Percentiles rank a stretch among this genome's conserved stretches.
Evolutionary conservation across 345 rosid species (phyloP).

Genomic region (Brassica incana): DNA sequence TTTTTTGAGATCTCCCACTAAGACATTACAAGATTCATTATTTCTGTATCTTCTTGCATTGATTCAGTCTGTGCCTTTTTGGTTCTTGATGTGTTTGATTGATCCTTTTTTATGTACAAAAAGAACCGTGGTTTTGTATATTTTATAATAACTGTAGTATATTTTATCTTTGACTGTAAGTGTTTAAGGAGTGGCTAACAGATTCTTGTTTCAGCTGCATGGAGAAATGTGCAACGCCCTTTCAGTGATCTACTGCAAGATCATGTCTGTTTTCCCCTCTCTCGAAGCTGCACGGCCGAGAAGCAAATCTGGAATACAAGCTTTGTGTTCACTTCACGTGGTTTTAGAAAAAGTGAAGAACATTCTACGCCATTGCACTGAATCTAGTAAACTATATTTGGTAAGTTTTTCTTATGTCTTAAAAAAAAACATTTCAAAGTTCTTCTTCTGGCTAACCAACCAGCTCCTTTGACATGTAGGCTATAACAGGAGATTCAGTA

Average conservation of each 20-base stretch:
- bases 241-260: slow-evolving; percentile 69
- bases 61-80: not conserved
- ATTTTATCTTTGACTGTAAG: not conserved
- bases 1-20: not conserved
- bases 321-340: slow-evolving; percentile 88
- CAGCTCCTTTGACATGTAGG: slow-evolving; percentile 49
- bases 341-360: slow-evolving; percentile 81
- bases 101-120: no score
- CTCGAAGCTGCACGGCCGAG: slow-evolving; percentile 92
- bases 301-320: slow-evolving; percentile 96
- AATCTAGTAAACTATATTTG: slow-evolving; percentile 88
- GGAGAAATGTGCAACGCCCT: slow-evolving; percentile 87
- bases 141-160: no score
- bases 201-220: slow-evolving; percentile 61
- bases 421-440: not conserved
- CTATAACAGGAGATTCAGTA: slow-evolving; percentile 95
- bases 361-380: slow-evolving; percentile 80
- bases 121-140: no score
- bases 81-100: slow-evolving; percentile 10
- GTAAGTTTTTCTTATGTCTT: slow-evolving; percentile 39
- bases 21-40: not conserved
- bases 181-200: slow-evolving; percentile 23
- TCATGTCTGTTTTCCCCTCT: slow-evolving; percentile 73
- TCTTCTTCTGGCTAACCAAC: not conserved
- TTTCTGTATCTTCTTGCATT: not conserved